These are phyloP conservation scores for Neurospora crassa DNA, from an alignment of 2,329 filamentous ascomycete species.

Conservation along the genomic window DNA sequence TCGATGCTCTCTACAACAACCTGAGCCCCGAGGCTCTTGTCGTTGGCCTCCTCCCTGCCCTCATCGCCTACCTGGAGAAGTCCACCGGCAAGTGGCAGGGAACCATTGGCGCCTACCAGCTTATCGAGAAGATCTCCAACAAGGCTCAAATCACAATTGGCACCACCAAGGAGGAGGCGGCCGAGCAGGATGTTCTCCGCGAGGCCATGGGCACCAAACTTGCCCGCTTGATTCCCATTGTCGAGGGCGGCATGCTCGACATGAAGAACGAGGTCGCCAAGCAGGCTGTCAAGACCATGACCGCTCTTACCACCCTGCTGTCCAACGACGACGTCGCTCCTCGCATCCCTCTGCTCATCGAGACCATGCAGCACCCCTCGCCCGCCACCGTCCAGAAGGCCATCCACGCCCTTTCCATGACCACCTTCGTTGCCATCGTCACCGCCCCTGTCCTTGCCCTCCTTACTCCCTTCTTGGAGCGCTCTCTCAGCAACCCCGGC, in stretches of 20 bases:
- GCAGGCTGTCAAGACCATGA: constrained; percentile 89
- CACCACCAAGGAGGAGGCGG: constrained; percentile 68
- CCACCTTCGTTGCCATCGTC: constrained; percentile 95
- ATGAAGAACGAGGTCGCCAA: constrained; percentile 83
- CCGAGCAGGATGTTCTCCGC: constrained; percentile 79
- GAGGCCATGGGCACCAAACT: constrained; percentile 85
- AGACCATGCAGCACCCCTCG: constrained; percentile 91
- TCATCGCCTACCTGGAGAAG: constrained; percentile 69
- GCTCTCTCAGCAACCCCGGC: constrained; percentile 81
- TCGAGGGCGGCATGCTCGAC: constrained; percentile 92
- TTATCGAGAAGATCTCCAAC: constrained; percentile 89
- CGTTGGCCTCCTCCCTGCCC: constrained; percentile 66
- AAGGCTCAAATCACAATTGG: constrained; percentile 83
- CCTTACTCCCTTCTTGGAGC: constrained; percentile 87
- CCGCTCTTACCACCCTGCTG: constrained; percentile 74
- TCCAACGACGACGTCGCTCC: constrained; percentile 96
- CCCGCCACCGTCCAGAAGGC: constrained; percentile 84
- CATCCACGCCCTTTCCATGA: constrained; percentile 92
- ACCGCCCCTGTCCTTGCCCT: constrained; percentile 92
- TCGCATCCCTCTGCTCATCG: constrained; percentile 82
- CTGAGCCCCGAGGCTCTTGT: constrained; percentile 77
- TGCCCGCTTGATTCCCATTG: constrained; percentile 78
- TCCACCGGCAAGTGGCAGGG: constrained; percentile 96
- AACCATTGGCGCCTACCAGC: constrained; percentile 72
- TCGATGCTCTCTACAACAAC: constrained; percentile 77